phyloP scores from a whole-genome alignment of 1,284 basidiomycete genomes.

The Heterobasidion parviporum region DNA sequence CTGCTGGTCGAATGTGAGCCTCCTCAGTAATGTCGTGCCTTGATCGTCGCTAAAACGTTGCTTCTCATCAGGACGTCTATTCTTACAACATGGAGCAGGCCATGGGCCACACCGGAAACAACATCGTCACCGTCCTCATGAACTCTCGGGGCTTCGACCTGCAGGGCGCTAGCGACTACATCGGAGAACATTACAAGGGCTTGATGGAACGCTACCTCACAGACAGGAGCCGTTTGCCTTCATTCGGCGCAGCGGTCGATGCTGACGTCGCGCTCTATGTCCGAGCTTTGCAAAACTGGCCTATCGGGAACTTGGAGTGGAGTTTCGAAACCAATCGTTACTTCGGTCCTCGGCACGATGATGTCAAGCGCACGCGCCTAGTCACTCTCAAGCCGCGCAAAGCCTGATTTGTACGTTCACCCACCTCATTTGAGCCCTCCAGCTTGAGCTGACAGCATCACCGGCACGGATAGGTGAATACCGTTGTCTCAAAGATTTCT shows the following conservation, averaged over 20 bases:
- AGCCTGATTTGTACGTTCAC: not conserved
- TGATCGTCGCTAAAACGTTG: not conserved
- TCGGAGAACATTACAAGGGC: constrained; percentile 42
- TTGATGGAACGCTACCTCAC: constrained; percentile 42
- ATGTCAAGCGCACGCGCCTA: constrained; percentile 38
- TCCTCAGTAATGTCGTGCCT: constrained; percentile 1
- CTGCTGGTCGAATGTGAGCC: constrained; percentile 59
- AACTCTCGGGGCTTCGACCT: constrained; percentile 38
- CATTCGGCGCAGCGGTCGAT: constrained; percentile 40
- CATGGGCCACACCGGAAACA: constrained; percentile 58
- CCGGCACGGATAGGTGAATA: too few relatives aligned
- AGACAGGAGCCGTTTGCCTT: constrained; percentile 36
- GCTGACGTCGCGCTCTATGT: constrained; percentile 38
- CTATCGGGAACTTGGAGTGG: constrained; percentile 31
- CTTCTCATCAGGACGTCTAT: constrained; percentile 47
- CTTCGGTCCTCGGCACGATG: constrained; percentile 38
- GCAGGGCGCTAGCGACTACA: constrained; percentile 52
- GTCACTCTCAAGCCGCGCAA: constrained; percentile 22
- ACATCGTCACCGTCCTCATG: constrained; percentile 63
- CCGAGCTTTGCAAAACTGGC: constrained; percentile 39
- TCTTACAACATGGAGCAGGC: constrained; percentile 70
- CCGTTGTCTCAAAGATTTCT: too few relatives aligned
- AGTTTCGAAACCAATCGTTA: constrained; percentile 53
- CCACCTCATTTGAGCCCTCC: not conserved
- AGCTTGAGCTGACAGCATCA: too few relatives aligned